Evolutionary conservation across 2,329 filamentous ascomycete genomes (phyloP).

Genomic region (Lasiodiplodia theobromae): DNA sequence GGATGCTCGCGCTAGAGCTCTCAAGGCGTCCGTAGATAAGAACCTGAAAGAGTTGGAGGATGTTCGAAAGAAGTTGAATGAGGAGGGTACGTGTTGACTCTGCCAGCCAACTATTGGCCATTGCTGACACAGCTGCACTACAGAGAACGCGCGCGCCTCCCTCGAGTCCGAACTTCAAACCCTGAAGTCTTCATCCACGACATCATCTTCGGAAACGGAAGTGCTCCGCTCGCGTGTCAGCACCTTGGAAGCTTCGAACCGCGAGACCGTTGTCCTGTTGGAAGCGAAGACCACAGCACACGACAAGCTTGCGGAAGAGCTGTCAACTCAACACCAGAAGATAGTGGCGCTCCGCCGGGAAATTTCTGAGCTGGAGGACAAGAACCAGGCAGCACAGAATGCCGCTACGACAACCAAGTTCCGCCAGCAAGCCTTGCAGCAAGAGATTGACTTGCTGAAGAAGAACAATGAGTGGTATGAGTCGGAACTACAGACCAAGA

Average conservation of each 20-base stretch:
- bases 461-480: slow-evolving; percentile 95
- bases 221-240: slow-evolving; percentile 82
- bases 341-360: slow-evolving; percentile 84
- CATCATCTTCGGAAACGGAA: slow-evolving; percentile 75
- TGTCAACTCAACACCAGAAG: slow-evolving; percentile 88
- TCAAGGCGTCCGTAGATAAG: slow-evolving; percentile 83
- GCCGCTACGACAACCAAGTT: slow-evolving; percentile 84
- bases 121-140: neutral
- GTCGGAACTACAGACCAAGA: slow-evolving; percentile 88
- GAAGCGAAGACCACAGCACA: slow-evolving; percentile 90
- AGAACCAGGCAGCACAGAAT: slow-evolving; percentile 81
- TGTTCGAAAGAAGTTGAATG: slow-evolving; percentile 78
- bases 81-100: slow-evolving; percentile 70
- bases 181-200: slow-evolving; percentile 76
- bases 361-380: slow-evolving; percentile 80
- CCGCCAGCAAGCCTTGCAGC: slow-evolving; percentile 86
- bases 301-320: slow-evolving; percentile 82
- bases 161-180: slow-evolving; percentile 83
- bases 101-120: neutral
- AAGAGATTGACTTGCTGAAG: slow-evolving; percentile 87
- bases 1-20: slow-evolving; percentile 80
- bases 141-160: slow-evolving; percentile 77
- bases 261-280: slow-evolving; percentile 86
- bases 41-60: slow-evolving; percentile 84
- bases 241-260: slow-evolving; percentile 88